Evolutionary conservation across 129 eudicot species (phyloP), one percentile per base, ranked within the genome.

Genomic region (Deinandra increscens): DNA sequence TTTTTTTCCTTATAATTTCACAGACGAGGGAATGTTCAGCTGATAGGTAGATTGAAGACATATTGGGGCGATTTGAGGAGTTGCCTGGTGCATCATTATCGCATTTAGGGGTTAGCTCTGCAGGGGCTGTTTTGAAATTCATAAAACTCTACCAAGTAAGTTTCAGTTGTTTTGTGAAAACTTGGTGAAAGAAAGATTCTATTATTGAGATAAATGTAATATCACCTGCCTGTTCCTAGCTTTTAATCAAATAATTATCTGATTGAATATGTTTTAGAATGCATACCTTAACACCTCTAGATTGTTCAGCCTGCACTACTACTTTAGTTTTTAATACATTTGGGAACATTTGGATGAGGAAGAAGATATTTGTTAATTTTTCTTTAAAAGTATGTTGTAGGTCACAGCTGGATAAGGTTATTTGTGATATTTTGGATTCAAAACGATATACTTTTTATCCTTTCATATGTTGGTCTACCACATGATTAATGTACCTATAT

Each of bases 21-120:
- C 91, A 88, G 98, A 92, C 83, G 83, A 29, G 95, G 89, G 23
- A 77, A 86, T 58, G 83, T 92, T 73, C 79, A 92, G 84, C 76
- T 92, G 39, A 60, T 92, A 38, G 98, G 98, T 68, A 89, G 79
- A 83, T 89, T 74, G 90, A 88, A 83, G 89, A 89, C 73, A 86
- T 84, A 83, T 13, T 92, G 69, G 87, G 89, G 29, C 81, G 71
- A 59, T 85, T 89, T 69, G 95, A 92, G 65, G 95, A 92, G 84
- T 68, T 92, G 83, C 80, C 69, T 8, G 79, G 87, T 79, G 98
- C 86, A 66, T 79, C 98, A 7, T 66, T 92, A n/a, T 85, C 84
- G 33, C 86, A 71, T 81, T 79, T 89, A 70, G 98, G 98, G 70
- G 95, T 92, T 79, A 81, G 88, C 77, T 86, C 88, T 54, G 39